Base-by-base conservation (phyloP, 495 filamentous ascomycete species). In the Aspergillus heteromorphus region DNA sequence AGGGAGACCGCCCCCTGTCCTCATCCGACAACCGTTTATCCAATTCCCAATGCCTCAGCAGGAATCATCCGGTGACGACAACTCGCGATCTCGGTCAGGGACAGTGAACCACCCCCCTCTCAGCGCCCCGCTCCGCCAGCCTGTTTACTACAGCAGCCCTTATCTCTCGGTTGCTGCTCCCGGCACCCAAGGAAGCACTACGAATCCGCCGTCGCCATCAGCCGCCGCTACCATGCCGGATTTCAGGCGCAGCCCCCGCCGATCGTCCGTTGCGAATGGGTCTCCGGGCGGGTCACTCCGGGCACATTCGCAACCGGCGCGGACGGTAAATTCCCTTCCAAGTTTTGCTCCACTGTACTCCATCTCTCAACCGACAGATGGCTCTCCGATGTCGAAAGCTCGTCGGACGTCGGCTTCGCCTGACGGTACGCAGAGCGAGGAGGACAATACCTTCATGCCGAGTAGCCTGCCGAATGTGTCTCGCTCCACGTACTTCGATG, bases 281-380 rank as follows among this genome's bases (percentile, higher is more conserved):
- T 77, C 76, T 14, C 70, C 80, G 0, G 74, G 72, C 21, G 72
- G 66, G 30, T 83, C 79, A 5, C 66, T 82, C 6, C 70, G 84
- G 36, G 84, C 84, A 19, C 84, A 87, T 38, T 87, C 84, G 21
- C 84, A 87, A 53, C 84, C 84, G 54, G 80, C 83, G 4, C 75
- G 84, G 17, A 68, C 78, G 4, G 58, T 80, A 20, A 74, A 79
- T 50, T 73, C 79, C 52, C 58, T 73, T 45, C 67, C 65, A 30
- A 68, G 49, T 31, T 67, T 70, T 61, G 59, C 67, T 21, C 64
- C 76, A 19, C 56, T 75, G 29, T 75, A 74, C 60, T 58, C 72
- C 40, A 63, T 70, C 30, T 53, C 71, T 27, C 67, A 67, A 45
- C 48, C 65, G 8, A 41, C 61, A 43, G 72, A 73, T 10, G 57